Evolutionary conservation across 257 asterid genomes (phyloP).

Genomic region (Schizonepeta tenuifolia): DNA sequence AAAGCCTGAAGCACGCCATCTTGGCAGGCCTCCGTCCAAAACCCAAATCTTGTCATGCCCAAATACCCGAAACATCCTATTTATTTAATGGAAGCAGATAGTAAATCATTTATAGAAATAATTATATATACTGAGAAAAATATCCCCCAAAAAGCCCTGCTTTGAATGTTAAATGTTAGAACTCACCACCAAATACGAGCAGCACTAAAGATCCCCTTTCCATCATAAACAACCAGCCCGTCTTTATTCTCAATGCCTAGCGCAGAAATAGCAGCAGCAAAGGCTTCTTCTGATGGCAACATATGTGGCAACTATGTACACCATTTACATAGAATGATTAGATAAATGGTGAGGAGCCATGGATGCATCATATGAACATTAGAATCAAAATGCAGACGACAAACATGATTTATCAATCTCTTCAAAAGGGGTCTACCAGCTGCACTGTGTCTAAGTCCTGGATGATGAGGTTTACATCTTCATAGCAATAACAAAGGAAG

Average conservation of each 20-base stretch:
- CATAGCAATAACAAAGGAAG: not conserved
- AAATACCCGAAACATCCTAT: conserved; percentile 98
- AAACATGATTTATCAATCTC: conserved; percentile 23
- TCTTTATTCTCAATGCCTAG: conserved; percentile 96
- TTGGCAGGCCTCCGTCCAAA: conserved; percentile 92
- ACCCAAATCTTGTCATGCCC: conserved; percentile 96
- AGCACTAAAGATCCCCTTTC: conserved; percentile 97
- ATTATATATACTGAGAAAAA: conserved; percentile 11
- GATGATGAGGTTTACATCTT: not conserved
- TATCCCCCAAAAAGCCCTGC: not conserved
- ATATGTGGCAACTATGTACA: conserved; percentile 84
- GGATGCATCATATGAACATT: conserved; percentile 15
- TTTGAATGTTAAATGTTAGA: conserved; percentile 11
- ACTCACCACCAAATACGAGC: conserved; percentile 99
- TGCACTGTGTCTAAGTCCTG: not conserved
- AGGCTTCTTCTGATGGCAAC: conserved; percentile 98
- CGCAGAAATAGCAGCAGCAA: conserved; percentile 97
- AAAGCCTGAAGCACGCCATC: conserved; percentile 90
- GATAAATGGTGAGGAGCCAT: not conserved
- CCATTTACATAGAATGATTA: not conserved
- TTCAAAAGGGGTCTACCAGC: not conserved
- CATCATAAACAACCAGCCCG: conserved; percentile 91
- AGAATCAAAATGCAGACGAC: not conserved
- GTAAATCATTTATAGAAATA: conserved; percentile 10
- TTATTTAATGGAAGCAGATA: conserved; percentile 28